Evolutionary conservation across 2,329 filamentous ascomycete genomes (phyloP).

Genomic region (Neurospora sp.): DNA sequence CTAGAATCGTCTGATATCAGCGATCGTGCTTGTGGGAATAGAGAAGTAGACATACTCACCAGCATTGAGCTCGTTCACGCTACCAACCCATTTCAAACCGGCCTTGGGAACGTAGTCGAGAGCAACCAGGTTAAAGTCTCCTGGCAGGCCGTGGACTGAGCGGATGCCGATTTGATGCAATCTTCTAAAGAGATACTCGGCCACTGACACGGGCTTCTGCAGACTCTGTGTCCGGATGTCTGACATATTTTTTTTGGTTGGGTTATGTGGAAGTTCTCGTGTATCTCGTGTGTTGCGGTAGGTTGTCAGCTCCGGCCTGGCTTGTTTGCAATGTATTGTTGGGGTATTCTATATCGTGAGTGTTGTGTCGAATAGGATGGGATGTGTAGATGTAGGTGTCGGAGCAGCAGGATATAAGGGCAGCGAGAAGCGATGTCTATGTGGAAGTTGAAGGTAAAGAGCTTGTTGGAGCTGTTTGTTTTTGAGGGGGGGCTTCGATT

Average conservation of each 20-base stretch:
- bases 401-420: neutral
- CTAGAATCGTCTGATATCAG: slow-evolving; percentile 24
- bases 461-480: neutral
- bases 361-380: neutral
- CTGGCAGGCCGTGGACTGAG: slow-evolving; percentile 59
- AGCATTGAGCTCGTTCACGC: slow-evolving; percentile 64
- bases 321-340: neutral
- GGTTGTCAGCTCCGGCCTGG: neutral
- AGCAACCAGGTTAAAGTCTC: slow-evolving; percentile 62
- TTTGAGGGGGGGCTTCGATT: neutral
- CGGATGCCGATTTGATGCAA: slow-evolving; percentile 53
- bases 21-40: neutral
- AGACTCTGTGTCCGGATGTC: slow-evolving; percentile 34
- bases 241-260: slow-evolving; percentile 12
- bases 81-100: slow-evolving; percentile 55
- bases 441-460: neutral
- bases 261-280: neutral
- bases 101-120: slow-evolving; percentile 54
- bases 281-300: neutral
- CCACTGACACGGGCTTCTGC: slow-evolving; percentile 40
- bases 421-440: neutral
- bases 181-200: slow-evolving; percentile 57
- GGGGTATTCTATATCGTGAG: neutral
- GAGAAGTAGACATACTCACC: slow-evolving; percentile 33
- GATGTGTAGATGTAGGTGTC: neutral